A percentile compares a stretch with the other conserved stretches of the same genome.
Conservation (phyloP, 768 basidiomycete genomes). For the Tephrocybe sp. region DNA sequence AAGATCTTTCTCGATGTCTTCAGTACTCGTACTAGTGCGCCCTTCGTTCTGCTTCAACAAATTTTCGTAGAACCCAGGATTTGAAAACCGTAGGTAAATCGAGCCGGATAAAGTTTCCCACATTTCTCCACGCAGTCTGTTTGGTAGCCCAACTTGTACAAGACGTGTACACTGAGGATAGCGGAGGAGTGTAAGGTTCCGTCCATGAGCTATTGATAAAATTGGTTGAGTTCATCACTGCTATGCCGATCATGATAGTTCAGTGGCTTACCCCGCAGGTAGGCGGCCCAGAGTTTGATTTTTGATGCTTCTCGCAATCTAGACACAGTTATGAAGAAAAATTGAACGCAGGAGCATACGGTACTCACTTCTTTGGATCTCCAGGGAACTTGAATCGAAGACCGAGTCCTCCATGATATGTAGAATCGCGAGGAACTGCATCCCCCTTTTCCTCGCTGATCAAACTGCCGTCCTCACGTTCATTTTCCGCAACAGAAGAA, state of each 20-base stretch:
- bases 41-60: constrained; percentile 78
- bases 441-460: constrained; percentile 53
- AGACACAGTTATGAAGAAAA: constrained; percentile 7
- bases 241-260: constrained; percentile 2
- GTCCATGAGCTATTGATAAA: constrained; percentile 69
- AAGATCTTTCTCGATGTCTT: constrained; percentile 98
- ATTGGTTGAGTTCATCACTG: constrained; percentile 7
- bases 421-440: constrained; percentile 41
- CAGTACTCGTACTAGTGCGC: constrained; percentile 81
- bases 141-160: constrained; percentile 95
- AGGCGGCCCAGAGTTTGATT: constrained; percentile 92
- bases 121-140: constrained; percentile 91
- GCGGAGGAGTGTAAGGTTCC: constrained; percentile 90
- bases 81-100: constrained; percentile 81
- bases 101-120: constrained; percentile 98
- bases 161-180: constrained; percentile 98
- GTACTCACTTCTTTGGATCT: constrained; percentile 80
- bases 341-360: not conserved
- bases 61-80: constrained; percentile 78
- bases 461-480: constrained; percentile 67
- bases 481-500: constrained; percentile 57
- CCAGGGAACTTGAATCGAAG: constrained; percentile 88
- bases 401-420: constrained; percentile 77
- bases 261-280: constrained; percentile 62
- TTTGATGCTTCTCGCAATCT: constrained; percentile 91